Evolutionary conservation across 352 stramenopile species (phyloP).

Genomic region (Pythium phragmiticola): DNA sequence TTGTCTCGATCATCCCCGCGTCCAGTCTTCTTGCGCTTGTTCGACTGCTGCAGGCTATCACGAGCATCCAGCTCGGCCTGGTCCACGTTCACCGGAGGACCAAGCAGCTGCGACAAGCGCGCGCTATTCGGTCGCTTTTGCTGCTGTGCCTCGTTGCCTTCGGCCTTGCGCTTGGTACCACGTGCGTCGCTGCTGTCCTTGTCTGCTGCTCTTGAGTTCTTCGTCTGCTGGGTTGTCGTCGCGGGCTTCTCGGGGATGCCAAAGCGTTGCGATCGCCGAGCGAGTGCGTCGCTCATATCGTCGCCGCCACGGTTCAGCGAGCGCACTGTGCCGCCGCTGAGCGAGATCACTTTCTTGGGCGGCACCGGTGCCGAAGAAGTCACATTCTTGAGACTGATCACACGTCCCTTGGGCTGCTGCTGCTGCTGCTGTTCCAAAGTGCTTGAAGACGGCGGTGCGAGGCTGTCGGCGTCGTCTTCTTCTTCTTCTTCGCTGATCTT

Average conservation of each 20-base stretch:
- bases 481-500: slow-evolving; percentile 10
- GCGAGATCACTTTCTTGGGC: slow-evolving; percentile 55
- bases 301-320: slow-evolving; percentile 38
- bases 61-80: slow-evolving; percentile 73
- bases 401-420: slow-evolving; percentile 36
- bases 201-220: slow-evolving; percentile 7
- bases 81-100: slow-evolving; percentile 73
- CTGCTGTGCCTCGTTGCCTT: slow-evolving; percentile 15
- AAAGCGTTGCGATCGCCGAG: slow-evolving; percentile 77
- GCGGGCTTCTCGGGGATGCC: slow-evolving; percentile 40
- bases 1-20: slow-evolving; percentile 24
- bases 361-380: slow-evolving; percentile 22
- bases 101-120: slow-evolving; percentile 52
- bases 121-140: slow-evolving; percentile 21
- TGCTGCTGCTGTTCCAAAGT: neutral
- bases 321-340: slow-evolving; percentile 49
- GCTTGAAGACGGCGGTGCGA: slow-evolving; percentile 8
- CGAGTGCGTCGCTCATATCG: slow-evolving; percentile 56
- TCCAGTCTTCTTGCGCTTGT: slow-evolving; percentile 60
- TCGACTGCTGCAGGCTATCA: slow-evolving; percentile 41
- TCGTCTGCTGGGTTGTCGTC: slow-evolving; percentile 18
- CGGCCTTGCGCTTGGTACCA: slow-evolving; percentile 32
- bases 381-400: slow-evolving; percentile 62
- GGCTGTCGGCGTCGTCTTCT: slow-evolving; percentile 24
- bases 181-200: slow-evolving; percentile 20